Percentiles rank a stretch among this genome's conserved stretches.
phyloP scores from a whole-genome alignment of 2,329 filamentous ascomycete species.

The Claviceps sp. region DNA sequence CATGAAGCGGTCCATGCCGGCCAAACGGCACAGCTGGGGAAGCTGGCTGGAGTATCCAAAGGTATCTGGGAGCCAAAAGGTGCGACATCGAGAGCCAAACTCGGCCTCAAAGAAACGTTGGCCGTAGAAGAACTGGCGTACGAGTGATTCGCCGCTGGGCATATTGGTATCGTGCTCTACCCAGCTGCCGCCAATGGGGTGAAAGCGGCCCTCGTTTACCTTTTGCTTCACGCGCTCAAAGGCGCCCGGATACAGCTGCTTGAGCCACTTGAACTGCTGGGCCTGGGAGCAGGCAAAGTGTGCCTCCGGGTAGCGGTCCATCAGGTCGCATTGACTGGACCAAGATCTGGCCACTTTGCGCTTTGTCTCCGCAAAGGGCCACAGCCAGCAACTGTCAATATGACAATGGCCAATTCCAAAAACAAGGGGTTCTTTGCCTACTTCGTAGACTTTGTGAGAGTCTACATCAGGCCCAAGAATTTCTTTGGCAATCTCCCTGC shows the following conservation, averaged over 20 bases:
- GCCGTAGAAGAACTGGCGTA: slow-evolving; percentile 88
- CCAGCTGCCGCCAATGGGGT: slow-evolving; percentile 95
- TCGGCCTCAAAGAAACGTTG: slow-evolving; percentile 89
- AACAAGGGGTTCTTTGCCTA: slow-evolving; percentile 60
- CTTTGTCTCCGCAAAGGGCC: slow-evolving; percentile 96
- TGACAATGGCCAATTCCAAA: slow-evolving; percentile 92
- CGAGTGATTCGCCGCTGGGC: slow-evolving; percentile 86
- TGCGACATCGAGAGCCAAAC: slow-evolving; percentile 77
- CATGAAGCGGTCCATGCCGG: slow-evolving; percentile 94
- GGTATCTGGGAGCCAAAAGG: slow-evolving; percentile 96
- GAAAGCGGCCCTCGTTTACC: slow-evolving; percentile 80
- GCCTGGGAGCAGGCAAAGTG: slow-evolving; percentile 87
- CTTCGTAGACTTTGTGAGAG: slow-evolving; percentile 71
- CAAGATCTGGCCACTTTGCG: slow-evolving; percentile 91
- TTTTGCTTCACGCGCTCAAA: slow-evolving; percentile 86
- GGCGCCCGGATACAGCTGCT: slow-evolving; percentile 73
- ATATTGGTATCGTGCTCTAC: slow-evolving; percentile 98
- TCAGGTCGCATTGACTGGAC: slow-evolving; percentile 91
- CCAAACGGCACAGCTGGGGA: slow-evolving; percentile 80
- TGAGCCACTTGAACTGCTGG: slow-evolving; percentile 97
- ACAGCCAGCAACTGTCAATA: slow-evolving; percentile 96
- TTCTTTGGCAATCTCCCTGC: slow-evolving; percentile 68
- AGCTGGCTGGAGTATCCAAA: slow-evolving; percentile 95
- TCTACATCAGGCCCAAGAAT: slow-evolving; percentile 75
- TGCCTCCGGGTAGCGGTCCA: slow-evolving; percentile 90